These are phyloP conservation scores for Ilyonectria sp. DNA, from an alignment of 2,329 filamentous ascomycete species.

Conservation along the genomic window DNA sequence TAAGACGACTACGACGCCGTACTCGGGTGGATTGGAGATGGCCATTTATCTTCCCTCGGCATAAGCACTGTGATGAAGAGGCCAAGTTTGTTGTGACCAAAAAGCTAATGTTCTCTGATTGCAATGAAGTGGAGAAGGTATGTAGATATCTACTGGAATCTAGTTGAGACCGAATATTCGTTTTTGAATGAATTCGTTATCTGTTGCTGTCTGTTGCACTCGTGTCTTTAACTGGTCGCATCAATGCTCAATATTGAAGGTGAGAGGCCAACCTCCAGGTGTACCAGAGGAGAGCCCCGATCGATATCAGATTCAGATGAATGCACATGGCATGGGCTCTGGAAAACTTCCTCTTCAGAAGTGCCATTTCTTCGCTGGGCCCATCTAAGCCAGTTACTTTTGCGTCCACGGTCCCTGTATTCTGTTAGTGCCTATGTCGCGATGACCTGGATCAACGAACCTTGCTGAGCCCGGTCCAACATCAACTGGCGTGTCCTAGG, in stretches of 20 bases:
- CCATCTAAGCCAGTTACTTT: conserved; percentile 27
- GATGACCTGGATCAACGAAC: conserved; percentile 19
- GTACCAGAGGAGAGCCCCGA: conserved; percentile 52
- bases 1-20: conserved; percentile 55
- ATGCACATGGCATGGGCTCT: conserved; percentile 59
- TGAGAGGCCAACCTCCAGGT: conserved; percentile 47
- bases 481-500: conserved; percentile 52
- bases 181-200: not conserved
- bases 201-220: not conserved
- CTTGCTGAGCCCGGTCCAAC: conserved; percentile 46
- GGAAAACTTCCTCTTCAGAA: conserved; percentile 51
- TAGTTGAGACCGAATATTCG: not conserved
- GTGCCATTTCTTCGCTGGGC: conserved; percentile 32
- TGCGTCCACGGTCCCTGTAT: conserved; percentile 31
- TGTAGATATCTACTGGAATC: not conserved
- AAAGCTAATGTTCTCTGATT: not conserved
- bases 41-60: conserved; percentile 42
- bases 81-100: not conserved
- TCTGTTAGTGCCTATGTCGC: conserved; percentile 9
- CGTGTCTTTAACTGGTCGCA: not conserved
- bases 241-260: conserved; percentile 30
- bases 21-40: conserved; percentile 51
- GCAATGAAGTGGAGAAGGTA: not conserved
- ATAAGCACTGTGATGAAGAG: conserved; percentile 38
- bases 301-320: conserved; percentile 57